Percentiles rank a stretch among this genome's conserved stretches.
Conservation (phyloP, 352 stramenopile genomes). For the Globisporangium polare region DNA sequence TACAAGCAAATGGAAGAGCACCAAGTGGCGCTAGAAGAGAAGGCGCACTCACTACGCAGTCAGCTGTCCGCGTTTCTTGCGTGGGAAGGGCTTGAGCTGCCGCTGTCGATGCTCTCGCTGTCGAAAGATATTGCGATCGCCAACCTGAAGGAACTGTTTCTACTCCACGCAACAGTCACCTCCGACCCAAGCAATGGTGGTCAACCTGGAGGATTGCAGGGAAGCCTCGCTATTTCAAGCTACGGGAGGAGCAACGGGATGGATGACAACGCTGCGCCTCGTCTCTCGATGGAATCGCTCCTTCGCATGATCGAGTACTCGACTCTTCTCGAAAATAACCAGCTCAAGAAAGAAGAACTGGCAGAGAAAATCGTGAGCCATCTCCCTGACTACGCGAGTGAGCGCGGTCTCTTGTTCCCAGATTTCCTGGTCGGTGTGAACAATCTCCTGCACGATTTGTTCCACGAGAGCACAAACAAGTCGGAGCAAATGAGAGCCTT, state of each 20-base stretch:
- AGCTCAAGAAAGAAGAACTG: conserved; percentile 28
- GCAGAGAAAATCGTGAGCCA: conserved; percentile 22
- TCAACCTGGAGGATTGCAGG: not conserved
- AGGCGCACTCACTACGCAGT: conserved; percentile 31
- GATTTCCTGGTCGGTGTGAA: conserved; percentile 56
- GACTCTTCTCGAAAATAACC: conserved; percentile 31
- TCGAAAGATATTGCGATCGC: conserved; percentile 47
- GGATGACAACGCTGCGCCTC: conserved; percentile 13
- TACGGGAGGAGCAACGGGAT: not conserved
- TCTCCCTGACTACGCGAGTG: conserved; percentile 39
- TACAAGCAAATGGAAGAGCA: conserved; percentile 58
- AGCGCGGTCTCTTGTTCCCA: conserved; percentile 45
- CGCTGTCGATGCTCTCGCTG: conserved; percentile 41
- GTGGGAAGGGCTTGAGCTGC: conserved; percentile 42
- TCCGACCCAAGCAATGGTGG: not conserved
- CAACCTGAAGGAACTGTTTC: conserved; percentile 52
- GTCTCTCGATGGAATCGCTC: conserved; percentile 38
- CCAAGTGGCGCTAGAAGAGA: conserved; percentile 49
- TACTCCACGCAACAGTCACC: conserved; percentile 27
- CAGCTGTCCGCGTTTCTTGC: conserved; percentile 51
- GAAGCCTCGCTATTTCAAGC: not conserved
- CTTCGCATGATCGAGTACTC: conserved; percentile 47
- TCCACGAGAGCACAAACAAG: conserved; percentile 25
- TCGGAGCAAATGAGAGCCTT: conserved; percentile 43
- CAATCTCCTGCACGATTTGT: conserved; percentile 34